Evolutionary conservation across 202 grass and related monocot genomes (phyloP), one percentile per base, ranked within the genome.

Genomic region (Cymbopogon flexuosus): DNA sequence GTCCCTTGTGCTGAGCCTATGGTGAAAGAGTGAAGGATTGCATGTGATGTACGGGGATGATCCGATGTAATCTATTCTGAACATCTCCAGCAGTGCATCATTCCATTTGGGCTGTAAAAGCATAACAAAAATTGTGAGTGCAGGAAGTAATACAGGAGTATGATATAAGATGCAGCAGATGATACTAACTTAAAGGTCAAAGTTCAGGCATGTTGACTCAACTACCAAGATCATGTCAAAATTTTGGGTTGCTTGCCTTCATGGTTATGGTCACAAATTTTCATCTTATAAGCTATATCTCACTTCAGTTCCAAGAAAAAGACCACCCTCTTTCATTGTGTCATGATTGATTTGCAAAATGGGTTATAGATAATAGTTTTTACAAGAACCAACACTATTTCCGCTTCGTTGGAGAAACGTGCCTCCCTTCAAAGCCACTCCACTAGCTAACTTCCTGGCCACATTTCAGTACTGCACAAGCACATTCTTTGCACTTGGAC

Each of bases 31-130:
- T 3, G 87, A 98, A 16, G 96, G 96, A 78, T 91, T 89, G 79
- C 96, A 98, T 0, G 82, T 91, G 82, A 98, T 93, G 87, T 98
- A 98, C 0, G 96, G 87, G n/a, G 84, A 87, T 1, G 76, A 88
- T 3, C 96, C 96, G 0, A 98, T 84, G 0, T 90, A 98, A 34
- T 98, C 96, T 39, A 98, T 98, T 80, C 90, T 89, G 88, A 98
- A 98, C 92, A 95, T 73, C 82, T 95, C 88, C 70, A 98, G 84
- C 23, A 98, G 67, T 0, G 88, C 96, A 46, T 93, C 84, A 54
- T 98, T 98, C 92, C 96, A 98, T 86, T 98, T 98, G 0, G 96
- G 88, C 96, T 98, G 92, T 76, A 91, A 86, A 85, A 83, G 49
- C 3, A 5, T 10, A 71, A 33, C 27, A 13, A 61, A 14, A 2